Base-by-base conservation (phyloP, 139 green algal species). In the Closterium sp. region DNA sequence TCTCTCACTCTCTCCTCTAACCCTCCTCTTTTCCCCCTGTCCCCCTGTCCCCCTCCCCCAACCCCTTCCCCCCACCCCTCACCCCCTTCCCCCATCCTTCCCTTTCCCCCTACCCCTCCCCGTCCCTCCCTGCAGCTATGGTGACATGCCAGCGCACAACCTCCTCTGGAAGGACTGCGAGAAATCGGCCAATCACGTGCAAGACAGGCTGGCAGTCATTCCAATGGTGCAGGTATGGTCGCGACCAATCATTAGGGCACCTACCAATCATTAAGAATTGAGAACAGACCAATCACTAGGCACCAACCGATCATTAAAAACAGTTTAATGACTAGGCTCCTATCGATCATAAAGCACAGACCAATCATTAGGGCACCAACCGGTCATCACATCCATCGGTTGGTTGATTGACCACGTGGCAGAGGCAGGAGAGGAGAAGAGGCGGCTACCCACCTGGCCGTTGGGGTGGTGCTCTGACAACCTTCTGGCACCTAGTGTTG, bases 111-210 rank as follows among this genome's bases (percentile, higher is more conserved):
- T 12, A 55, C 36, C 6, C 36, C 36, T 5, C 81, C n/a, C 30
- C 30, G 16, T 19, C 55, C 55, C 16, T 3, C 55, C 4, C 38
- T 76, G 9, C 88, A 32, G 25, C 23, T 95, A 95, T 83, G 94
- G 94, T 10, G 94, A 95, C 90, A 94, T 95, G 55, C 91, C 89
- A 31, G 93, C 94, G 28, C 94, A 95, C 88, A 89, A 95, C 84
- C n/a, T 93, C 25, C 91, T 95, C 28, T 95, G 94, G 94, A 34
- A 91, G 32, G 91, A 85, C 28, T 91, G 69, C 7, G 69, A 69
- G 69, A 88, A 89, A 30, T 84, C 89, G 31, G 33, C 89, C 28
- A 66, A 66, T 36, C 85, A 93, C 86, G 85, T 93, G 25, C 28
- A 34, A 10, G 90, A 88, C 23, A 76, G 94, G 76, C 55, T 95